Conservation (phyloP, 176 grass and related monocot genomes). For the Elymus sibiricus region DNA sequence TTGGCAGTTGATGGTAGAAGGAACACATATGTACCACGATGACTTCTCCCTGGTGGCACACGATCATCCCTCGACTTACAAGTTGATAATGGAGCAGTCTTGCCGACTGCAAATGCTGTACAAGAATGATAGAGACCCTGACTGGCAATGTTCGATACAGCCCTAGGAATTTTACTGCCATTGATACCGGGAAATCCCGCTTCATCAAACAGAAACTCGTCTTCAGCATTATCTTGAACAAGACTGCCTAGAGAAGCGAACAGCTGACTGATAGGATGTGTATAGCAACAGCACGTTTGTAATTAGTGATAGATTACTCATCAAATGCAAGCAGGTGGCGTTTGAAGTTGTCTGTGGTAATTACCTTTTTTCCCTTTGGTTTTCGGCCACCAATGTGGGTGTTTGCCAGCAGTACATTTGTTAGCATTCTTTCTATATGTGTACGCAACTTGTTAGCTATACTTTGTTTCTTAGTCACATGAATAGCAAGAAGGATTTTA, state of each 20-base stretch:
- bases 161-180: slow-evolving; percentile 9
- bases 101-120: slow-evolving; percentile 55
- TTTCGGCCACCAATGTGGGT: neutral
- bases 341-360: neutral
- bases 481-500: neutral
- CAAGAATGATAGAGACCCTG: slow-evolving; percentile 33
- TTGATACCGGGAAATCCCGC: neutral
- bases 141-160: slow-evolving; percentile 19
- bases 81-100: slow-evolving; percentile 72
- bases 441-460: neutral
- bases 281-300: neutral
- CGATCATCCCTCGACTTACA: slow-evolving; percentile 53
- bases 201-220: neutral
- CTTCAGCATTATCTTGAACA: neutral
- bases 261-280: neutral
- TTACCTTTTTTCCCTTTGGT: too few relatives aligned
- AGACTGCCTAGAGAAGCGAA: neutral
- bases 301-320: neutral
- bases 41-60: slow-evolving; percentile 73
- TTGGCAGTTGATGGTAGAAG: slow-evolving; percentile 92
- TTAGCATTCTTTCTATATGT: neutral
- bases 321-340: neutral
- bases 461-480: neutral
- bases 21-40: slow-evolving; percentile 58
- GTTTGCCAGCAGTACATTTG: neutral